Conservation (phyloP, 2,329 filamentous ascomycete genomes). For the Neoascochyta sp. region DNA sequence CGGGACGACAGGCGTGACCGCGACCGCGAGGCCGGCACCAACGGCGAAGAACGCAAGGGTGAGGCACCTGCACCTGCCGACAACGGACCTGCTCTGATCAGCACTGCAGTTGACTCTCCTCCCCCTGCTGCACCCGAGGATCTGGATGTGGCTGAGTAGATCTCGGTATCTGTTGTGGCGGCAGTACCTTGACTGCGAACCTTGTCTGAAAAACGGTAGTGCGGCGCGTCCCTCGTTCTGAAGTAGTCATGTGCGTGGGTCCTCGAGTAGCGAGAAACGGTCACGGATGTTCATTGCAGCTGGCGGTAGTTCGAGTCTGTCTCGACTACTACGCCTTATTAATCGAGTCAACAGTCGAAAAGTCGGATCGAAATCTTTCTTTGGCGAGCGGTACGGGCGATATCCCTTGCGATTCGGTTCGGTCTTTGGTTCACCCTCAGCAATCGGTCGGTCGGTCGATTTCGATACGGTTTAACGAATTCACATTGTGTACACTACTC, state of each 20-base stretch:
- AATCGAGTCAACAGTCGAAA: conserved; percentile 36
- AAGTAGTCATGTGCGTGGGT: conserved; percentile 23
- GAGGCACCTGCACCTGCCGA: conserved; percentile 18
- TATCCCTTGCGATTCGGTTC: conserved; percentile 32
- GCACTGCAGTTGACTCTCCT: conserved; percentile 67
- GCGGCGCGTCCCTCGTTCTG: conserved; percentile 10
- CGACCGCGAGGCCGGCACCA: conserved; percentile 64
- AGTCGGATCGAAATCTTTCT: conserved; percentile 30
- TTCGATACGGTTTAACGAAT: conserved; percentile 30
- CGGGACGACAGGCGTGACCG: conserved; percentile 50
- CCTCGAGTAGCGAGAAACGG: conserved; percentile 21
- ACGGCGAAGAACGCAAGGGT: conserved; percentile 92
- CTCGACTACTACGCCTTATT: too few relatives aligned
- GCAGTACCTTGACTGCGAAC: conserved; percentile 9
- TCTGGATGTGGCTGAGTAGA: conserved; percentile 83
- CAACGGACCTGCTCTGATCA: conserved; percentile 25
- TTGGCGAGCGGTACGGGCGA: conserved; percentile 37
- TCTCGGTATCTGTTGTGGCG: conserved; percentile 10
- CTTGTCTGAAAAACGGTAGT: conserved; percentile 16
- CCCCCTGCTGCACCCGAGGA: conserved; percentile 76
- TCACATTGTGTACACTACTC: conserved; percentile 38
- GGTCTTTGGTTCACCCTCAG: conserved; percentile 20
- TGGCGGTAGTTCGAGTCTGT: too few relatives aligned
- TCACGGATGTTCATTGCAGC: conserved; percentile 22
- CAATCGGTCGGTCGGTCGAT: conserved; percentile 32